A percentile compares a stretch with the other conserved stretches of the same genome.
Conservation (phyloP, 495 filamentous ascomycete species). For the Lophiotrema nucula region DNA sequence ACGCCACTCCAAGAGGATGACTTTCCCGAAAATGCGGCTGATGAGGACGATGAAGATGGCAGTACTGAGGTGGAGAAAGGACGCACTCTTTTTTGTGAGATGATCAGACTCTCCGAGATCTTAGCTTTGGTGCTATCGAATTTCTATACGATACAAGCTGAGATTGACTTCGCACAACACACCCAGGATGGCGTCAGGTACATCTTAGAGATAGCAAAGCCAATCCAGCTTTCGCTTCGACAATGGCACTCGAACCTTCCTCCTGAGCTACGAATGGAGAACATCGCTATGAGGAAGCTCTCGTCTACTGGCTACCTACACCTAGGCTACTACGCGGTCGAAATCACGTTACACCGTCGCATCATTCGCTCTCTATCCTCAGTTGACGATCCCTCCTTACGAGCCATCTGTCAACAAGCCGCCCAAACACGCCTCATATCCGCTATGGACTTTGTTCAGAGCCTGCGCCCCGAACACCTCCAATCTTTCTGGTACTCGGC, state of each 20-base stretch:
- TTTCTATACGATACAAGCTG: constrained; percentile 60
- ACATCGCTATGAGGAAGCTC: constrained; percentile 26
- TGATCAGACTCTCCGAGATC: constrained; percentile 59
- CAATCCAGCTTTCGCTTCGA: constrained; percentile 58
- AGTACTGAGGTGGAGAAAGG: constrained; percentile 65
- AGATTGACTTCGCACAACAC: constrained; percentile 52
- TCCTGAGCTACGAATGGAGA: constrained; percentile 54
- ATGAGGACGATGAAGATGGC: constrained; percentile 56
- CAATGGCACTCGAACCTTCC: constrained; percentile 59
- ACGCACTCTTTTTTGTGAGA: constrained; percentile 60
- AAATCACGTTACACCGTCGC: constrained; percentile 61
- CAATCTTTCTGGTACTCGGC: constrained; percentile 61
- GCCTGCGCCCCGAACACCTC: constrained; percentile 67
- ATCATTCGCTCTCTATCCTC: constrained; percentile 55
- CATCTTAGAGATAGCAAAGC: constrained; percentile 61
- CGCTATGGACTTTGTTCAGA: constrained; percentile 76
- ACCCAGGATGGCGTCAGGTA: constrained; percentile 52
- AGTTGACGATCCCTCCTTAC: constrained; percentile 46
- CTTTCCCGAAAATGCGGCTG: constrained; percentile 63
- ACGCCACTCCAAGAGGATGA: constrained; percentile 62
- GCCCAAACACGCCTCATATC: constrained; percentile 63
- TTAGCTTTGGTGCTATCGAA: constrained; percentile 60
- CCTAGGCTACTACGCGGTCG: constrained; percentile 60
- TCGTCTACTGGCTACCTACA: constrained; percentile 48
- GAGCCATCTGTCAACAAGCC: constrained; percentile 32